Conservation (phyloP, 805 yeast genomes). For the Cyberlindnera mycetangii region DNA sequence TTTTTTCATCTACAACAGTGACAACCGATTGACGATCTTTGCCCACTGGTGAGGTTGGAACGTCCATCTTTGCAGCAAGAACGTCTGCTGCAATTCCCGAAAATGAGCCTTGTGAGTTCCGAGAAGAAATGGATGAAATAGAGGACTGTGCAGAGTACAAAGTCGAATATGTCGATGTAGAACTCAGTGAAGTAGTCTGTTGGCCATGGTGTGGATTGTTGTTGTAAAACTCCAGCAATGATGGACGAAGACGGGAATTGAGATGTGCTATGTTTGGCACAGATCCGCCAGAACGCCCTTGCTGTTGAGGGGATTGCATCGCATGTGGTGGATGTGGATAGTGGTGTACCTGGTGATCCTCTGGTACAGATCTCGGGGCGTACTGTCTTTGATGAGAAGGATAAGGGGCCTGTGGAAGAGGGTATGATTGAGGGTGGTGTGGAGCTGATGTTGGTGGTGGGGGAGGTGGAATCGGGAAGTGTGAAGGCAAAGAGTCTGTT, state of each 20-base stretch:
- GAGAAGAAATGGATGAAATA: slow-evolving; percentile 24
- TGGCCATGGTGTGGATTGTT: slow-evolving; percentile 6
- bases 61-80: background rate
- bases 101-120: slow-evolving; percentile 23
- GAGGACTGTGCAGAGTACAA: slow-evolving; percentile 26
- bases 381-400: slow-evolving; percentile 7
- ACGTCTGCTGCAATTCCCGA: slow-evolving; percentile 11
- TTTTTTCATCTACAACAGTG: background rate
- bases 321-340: slow-evolving; percentile 7
- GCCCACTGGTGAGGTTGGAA: background rate
- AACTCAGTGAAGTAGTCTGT: slow-evolving; percentile 19
- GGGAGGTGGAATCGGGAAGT: slow-evolving; percentile 11
- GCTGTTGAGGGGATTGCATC: slow-evolving; percentile 2
- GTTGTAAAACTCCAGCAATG: slow-evolving; percentile 23
- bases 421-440: background rate
- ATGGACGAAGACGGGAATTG: slow-evolving; percentile 25
- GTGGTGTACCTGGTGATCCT: slow-evolving; percentile 12
- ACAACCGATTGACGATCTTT: slow-evolving; percentile 1
- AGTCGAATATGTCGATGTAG: slow-evolving; percentile 21
- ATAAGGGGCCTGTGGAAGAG: background rate
- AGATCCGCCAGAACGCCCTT: slow-evolving; percentile 5
- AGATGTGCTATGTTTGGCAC: slow-evolving; percentile 20
- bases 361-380: slow-evolving; percentile 25
- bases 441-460: slow-evolving; percentile 1
- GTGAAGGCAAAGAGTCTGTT: slow-evolving; percentile 21